phyloP scores from a whole-genome alignment of 306 rosid genomes.

The Medicago ruthenica region DNA sequence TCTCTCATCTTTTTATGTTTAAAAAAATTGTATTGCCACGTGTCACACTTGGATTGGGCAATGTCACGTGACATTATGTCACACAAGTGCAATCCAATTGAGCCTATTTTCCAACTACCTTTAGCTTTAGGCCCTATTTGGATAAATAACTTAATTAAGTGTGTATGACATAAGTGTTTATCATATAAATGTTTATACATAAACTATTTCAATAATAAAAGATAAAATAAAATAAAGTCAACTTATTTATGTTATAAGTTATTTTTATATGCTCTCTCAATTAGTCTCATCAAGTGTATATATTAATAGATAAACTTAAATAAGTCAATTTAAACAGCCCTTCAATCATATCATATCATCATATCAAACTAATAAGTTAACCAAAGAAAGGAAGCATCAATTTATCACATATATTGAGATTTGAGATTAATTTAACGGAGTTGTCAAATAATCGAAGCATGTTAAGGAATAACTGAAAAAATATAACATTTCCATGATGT shows the following conservation, averaged over 20 bases:
- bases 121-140: neutral
- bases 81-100: no score
- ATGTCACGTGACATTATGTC: no score
- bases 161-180: neutral
- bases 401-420: no score
- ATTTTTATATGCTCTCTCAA: neutral
- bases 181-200: neutral
- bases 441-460: constrained; percentile 9
- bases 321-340: neutral
- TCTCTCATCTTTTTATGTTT: no score
- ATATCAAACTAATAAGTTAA: neutral
- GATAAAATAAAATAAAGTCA: no score
- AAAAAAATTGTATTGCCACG: no score
- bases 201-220: neutral
- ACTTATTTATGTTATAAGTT: neutral
- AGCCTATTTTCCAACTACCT: neutral
- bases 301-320: neutral
- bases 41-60: no score
- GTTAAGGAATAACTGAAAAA: no score
- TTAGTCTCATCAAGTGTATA: neutral
- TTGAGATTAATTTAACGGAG: constrained; percentile 4
- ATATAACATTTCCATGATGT: no score
- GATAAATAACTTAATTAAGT: neutral
- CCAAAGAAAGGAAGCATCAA: neutral
- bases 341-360: neutral